Percentiles rank a stretch among this genome's conserved stretches.
phyloP scores from a whole-genome alignment of 2,329 filamentous ascomycete genomes.

The Sclerotiophoma versabilis region DNA sequence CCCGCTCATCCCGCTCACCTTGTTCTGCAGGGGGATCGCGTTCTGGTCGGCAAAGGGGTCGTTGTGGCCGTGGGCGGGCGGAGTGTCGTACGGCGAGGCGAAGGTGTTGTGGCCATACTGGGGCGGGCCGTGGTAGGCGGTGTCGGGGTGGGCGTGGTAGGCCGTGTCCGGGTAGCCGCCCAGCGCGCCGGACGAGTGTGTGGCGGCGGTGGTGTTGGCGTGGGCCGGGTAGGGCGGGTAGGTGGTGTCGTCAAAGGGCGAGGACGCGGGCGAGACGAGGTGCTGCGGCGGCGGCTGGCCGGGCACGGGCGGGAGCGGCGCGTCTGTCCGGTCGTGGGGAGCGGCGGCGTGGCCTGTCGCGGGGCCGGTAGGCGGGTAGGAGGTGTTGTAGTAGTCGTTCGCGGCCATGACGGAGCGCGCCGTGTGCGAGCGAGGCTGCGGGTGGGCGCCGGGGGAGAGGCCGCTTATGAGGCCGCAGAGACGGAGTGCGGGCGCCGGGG shows the following conservation, averaged over 20 bases:
- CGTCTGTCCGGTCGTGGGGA: constrained; percentile 49
- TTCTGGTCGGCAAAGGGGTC: constrained; percentile 59
- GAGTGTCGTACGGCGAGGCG: constrained; percentile 44
- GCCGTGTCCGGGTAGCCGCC: constrained; percentile 62
- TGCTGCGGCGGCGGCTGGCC: constrained; percentile 18
- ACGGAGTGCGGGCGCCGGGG: constrained; percentile 5
- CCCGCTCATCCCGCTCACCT: constrained; percentile 45
- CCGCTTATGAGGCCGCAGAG: constrained; percentile 6
- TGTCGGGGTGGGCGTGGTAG: constrained; percentile 64
- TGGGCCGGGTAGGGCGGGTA: constrained; percentile 59
- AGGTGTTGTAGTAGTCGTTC: constrained; percentile 67
- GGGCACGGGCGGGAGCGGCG: constrained; percentile 46
- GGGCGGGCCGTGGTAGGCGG: constrained; percentile 62
- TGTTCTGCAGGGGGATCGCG: constrained; percentile 56
- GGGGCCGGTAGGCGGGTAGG: constrained; percentile 44
- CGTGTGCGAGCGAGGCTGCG: constrained; percentile 3
- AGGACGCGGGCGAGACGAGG: constrained; percentile 43
- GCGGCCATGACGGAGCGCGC: constrained; percentile 50
- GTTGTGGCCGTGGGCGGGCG: constrained; percentile 60
- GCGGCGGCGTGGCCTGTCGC: constrained; percentile 20
- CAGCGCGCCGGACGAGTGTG: constrained; percentile 56
- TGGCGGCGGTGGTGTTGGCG: constrained; percentile 27
- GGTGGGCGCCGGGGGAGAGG: not conserved
- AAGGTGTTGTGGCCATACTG: constrained; percentile 33
- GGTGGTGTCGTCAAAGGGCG: constrained; percentile 44